Evolutionary conservation across 495 filamentous ascomycete species (phyloP).

Genomic region (Penicillium roqueforti): DNA sequence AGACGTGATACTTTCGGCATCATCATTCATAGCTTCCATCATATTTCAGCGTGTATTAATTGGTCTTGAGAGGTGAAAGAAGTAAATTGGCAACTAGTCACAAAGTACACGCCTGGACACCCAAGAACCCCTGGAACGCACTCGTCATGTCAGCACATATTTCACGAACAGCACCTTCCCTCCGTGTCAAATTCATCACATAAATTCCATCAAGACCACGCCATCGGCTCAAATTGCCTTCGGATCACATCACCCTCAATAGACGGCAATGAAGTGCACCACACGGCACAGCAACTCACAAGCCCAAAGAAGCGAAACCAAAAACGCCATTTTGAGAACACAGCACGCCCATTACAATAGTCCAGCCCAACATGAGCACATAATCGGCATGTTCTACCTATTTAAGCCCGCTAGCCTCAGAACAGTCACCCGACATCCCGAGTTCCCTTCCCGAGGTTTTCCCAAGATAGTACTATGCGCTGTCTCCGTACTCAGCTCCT

Average conservation of each 20-base stretch:
- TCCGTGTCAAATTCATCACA: not conserved
- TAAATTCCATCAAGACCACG: not conserved
- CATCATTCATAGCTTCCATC: not conserved
- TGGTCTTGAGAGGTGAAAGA: not conserved
- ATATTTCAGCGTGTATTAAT: not conserved
- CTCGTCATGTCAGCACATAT: not conserved
- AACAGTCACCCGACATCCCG: not conserved
- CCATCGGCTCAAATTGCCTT: not conserved
- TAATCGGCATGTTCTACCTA: not conserved
- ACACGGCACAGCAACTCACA: not conserved
- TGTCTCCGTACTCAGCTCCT: not conserved
- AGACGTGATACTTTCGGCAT: not conserved
- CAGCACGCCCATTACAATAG: not conserved
- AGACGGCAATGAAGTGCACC: not conserved
- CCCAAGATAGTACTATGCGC: not conserved
- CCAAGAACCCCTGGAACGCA: not conserved
- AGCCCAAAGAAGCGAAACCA: not conserved
- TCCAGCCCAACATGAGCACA: not conserved
- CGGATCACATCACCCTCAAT: not conserved
- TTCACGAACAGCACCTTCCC: not conserved
- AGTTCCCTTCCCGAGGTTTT: too few species aligned
- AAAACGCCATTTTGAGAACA: not conserved
- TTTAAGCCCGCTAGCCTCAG: not conserved
- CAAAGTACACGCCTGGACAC: constrained; percentile 1
- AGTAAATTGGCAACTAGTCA: not conserved